Evolutionary conservation across 1,139 yeast genomes (phyloP), one percentile per base, ranked within the genome.

Genomic region (Zhuliangozyma parablackwelliae): DNA sequence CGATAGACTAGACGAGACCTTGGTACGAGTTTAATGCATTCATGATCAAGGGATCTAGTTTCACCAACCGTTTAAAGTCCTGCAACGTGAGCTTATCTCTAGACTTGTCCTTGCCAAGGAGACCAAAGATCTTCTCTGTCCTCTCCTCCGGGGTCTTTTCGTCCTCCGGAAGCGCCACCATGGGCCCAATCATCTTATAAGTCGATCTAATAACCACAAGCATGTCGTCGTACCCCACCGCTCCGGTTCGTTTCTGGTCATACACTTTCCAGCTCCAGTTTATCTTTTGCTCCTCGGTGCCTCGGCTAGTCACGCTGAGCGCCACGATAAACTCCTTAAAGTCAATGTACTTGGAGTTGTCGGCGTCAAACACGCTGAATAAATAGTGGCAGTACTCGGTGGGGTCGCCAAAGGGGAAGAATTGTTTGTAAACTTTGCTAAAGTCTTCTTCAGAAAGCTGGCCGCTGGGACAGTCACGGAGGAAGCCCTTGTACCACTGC

Each of bases 391-490:
- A 87, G 63, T 89, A 94, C 41, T 89, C 92, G 10, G 84, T 77
- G 0, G 98, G 96, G 53, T 92, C 96, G 2, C 99, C 99, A 68
- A 94, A 94, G 16, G 99, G 99, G 68, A 94, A 94, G 60, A 90
- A 94, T 56, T 92, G 97, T 59, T 87, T 88, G 65, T 89, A 94
- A 16, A 92, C 90, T 59, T 86, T 87, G 47, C 86, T 81, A 59
- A 94, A 89, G 56, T 92, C 97, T 37, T 84, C 87, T 53, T 84
- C 85, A 8, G 89, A 79, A 31, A 94, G 69, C 55, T 84, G 92
- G 0, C 98, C 98, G 32, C 80, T 73, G 1, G 97, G 97, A 58
- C 97, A 90, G 55, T 94, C 98, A 53, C 96, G 75, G 34, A 85
- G 69, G 52, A 92, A 92, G 4, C 97, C 97, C 58, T 89, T 90